phyloP scores from a whole-genome alignment of 257 asterid genomes.

The Capsicum baccatum region DNA sequence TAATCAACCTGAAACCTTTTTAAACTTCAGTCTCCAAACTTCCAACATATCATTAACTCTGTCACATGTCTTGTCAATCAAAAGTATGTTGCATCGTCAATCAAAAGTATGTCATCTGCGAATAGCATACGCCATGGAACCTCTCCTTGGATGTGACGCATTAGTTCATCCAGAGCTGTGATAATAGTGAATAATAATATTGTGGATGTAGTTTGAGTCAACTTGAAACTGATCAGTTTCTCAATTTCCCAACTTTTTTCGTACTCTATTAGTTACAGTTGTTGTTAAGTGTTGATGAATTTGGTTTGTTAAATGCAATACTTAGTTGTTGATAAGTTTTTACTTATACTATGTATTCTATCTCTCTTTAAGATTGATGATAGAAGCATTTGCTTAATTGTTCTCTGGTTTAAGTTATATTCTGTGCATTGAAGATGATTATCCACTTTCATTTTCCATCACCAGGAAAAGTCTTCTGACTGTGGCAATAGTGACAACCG shows the following conservation, averaged over 20 bases:
- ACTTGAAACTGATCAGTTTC: background rate
- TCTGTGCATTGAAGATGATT: background rate
- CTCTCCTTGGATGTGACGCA: too few species aligned
- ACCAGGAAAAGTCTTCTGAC: constrained; percentile 75
- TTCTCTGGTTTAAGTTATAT: constrained; percentile 7
- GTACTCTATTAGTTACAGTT: too few species aligned
- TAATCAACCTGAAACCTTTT: too few species aligned
- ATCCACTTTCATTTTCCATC: constrained; percentile 31
- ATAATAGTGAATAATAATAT: background rate
- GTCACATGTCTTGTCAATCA: too few species aligned
- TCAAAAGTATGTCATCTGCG: too few species aligned
- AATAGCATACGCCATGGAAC: too few species aligned
- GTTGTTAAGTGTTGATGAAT: background rate
- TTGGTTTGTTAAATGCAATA: background rate
- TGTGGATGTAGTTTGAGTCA: background rate
- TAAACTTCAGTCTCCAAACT: too few species aligned
- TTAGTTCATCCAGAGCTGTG: background rate
- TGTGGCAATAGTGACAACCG: constrained; percentile 64
- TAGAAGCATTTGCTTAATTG: background rate
- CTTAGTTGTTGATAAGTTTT: background rate
- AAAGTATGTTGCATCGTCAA: too few species aligned
- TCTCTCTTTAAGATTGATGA: background rate
- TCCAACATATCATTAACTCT: too few species aligned
- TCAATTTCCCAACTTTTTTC: too few species aligned
- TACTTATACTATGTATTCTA: background rate